Conservation (phyloP, 441 rosid genomes). For the Codiaeum variegatum region DNA sequence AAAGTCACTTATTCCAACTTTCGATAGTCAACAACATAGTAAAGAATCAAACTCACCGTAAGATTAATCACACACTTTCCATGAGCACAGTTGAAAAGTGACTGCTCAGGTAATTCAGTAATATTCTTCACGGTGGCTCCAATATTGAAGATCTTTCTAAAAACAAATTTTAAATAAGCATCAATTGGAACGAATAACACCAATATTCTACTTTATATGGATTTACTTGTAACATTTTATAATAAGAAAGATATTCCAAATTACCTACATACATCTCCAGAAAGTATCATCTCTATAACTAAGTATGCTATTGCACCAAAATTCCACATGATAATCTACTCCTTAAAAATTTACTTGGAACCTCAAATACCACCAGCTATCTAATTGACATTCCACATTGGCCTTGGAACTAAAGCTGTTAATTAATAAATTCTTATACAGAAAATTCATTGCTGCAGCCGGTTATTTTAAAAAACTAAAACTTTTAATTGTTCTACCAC, state of each 20-base stretch:
- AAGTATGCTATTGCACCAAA: neutral
- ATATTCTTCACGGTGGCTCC: neutral
- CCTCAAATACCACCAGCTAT: neutral
- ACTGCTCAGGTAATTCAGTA: neutral
- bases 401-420: neutral
- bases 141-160: neutral
- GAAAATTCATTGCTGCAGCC: neutral
- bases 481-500: neutral
- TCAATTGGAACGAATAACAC: neutral
- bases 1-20: neutral
- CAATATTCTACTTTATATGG: neutral
- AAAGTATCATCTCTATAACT: neutral
- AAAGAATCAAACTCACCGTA: conserved; percentile 7
- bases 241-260: neutral
- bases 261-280: neutral
- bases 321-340: neutral
- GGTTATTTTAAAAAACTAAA: neutral
- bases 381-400: neutral
- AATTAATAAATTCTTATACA: neutral
- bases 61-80: neutral
- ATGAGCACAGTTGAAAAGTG: neutral
- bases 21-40: neutral
- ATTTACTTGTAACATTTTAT: neutral
- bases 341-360: no score
- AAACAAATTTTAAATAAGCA: neutral